Conservation (phyloP, 2,329 filamentous ascomycete species). For the Zymoseptoria brevis region DNA sequence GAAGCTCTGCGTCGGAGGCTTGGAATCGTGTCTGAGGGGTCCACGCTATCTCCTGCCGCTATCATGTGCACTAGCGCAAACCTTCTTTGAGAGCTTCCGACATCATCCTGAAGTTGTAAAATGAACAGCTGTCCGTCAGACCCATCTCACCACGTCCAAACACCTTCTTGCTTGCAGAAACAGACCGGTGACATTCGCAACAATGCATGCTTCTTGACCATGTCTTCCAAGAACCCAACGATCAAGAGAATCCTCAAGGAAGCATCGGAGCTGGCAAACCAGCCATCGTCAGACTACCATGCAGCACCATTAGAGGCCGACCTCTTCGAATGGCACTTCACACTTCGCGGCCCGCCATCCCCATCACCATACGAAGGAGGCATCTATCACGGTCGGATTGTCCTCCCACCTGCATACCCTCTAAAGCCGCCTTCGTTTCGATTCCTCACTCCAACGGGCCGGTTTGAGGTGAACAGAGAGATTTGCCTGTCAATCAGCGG, state of each 20-base stretch:
- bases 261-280: constrained; percentile 72
- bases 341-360: constrained; percentile 76
- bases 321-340: constrained; percentile 99
- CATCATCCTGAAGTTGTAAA: background rate
- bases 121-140: background rate
- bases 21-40: background rate
- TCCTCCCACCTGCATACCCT: constrained; percentile 82
- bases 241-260: constrained; percentile 86
- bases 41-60: background rate
- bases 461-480: constrained; percentile 94
- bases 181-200: background rate
- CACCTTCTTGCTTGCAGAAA: background rate
- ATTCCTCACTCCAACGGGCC: constrained; percentile 82
- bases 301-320: constrained; percentile 80
- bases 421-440: constrained; percentile 91
- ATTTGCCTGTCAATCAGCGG: constrained; percentile 92
- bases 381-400: constrained; percentile 91
- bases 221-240: constrained; percentile 73
- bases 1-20: too few species aligned
- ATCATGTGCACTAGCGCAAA: background rate
- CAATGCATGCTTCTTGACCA: background rate
- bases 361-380: constrained; percentile 70
- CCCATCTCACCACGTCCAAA: background rate
- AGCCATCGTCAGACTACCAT: constrained; percentile 77
- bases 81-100: background rate